Conservation (phyloP, 768 basidiomycete species). For the Trametes coccinea region DNA sequence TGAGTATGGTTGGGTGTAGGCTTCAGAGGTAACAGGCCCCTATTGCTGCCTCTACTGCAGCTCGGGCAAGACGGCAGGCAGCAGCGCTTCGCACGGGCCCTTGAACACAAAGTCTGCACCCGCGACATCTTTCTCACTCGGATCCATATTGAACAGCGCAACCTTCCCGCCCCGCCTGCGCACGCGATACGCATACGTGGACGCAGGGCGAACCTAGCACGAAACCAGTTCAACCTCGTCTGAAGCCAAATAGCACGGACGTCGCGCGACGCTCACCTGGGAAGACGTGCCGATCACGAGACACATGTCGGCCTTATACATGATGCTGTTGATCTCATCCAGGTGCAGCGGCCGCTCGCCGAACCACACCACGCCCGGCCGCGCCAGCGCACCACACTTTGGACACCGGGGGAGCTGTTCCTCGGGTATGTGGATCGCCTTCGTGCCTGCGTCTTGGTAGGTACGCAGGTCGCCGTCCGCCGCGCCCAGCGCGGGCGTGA, state of each 20-base stretch:
- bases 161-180: slow-evolving; percentile 34
- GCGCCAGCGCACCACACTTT: slow-evolving; percentile 32
- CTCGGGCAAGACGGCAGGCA: background rate
- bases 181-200: slow-evolving; percentile 29
- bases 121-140: slow-evolving; percentile 33
- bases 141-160: slow-evolving; percentile 41
- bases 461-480: slow-evolving; percentile 25
- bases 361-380: slow-evolving; percentile 44
- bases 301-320: slow-evolving; percentile 34
- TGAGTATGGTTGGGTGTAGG: too few species aligned
- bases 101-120: slow-evolving; percentile 50
- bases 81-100: slow-evolving; percentile 44
- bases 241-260: too few species aligned
- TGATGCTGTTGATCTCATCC: slow-evolving; percentile 28
- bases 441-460: slow-evolving; percentile 9
- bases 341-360: slow-evolving; percentile 35
- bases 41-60: background rate
- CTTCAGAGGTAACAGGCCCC: too few species aligned
- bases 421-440: slow-evolving; percentile 23
- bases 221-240: too few species aligned
- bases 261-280: slow-evolving; percentile 28
- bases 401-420: slow-evolving; percentile 33
- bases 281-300: slow-evolving; percentile 43
- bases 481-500: slow-evolving; percentile 19
- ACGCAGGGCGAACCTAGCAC: slow-evolving; percentile 36